Conservation (phyloP, 139 green algal species). For the Picochlorum sp. region DNA sequence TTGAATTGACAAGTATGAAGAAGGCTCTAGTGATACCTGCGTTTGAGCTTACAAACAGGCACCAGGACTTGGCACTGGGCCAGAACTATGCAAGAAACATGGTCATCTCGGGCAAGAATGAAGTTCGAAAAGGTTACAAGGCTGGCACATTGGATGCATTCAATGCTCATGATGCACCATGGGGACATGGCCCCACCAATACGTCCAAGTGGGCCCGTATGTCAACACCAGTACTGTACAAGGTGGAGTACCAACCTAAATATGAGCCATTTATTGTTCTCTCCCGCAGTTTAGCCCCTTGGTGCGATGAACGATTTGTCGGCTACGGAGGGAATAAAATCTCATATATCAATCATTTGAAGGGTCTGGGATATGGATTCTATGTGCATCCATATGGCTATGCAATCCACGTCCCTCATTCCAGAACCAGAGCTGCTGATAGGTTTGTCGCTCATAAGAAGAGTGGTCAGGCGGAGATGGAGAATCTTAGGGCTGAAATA, state of each 20-base stretch:
- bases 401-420: constrained; percentile 1
- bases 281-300: neutral
- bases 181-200: constrained; percentile 6
- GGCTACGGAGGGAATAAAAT: constrained; percentile 8
- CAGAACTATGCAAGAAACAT: constrained; percentile 2
- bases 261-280: constrained; percentile 5
- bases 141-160: constrained; percentile 3
- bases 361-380: constrained; percentile 1
- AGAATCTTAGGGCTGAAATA: neutral
- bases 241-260: neutral
- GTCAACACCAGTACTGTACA: neutral
- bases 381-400: constrained; percentile 5
- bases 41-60: neutral
- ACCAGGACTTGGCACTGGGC: neutral
- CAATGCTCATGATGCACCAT: constrained; percentile 3
- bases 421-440: constrained; percentile 1
- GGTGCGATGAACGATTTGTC: constrained; percentile 2
- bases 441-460: constrained; percentile 3
- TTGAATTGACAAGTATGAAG: neutral
- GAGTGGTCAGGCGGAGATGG: constrained; percentile 1
- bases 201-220: constrained; percentile 2
- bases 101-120: neutral
- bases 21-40: constrained; percentile 5
- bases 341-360: constrained; percentile 7
- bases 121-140: neutral